Conservation (phyloP, 768 basidiomycete genomes). For the Trametes gibbosa region DNA sequence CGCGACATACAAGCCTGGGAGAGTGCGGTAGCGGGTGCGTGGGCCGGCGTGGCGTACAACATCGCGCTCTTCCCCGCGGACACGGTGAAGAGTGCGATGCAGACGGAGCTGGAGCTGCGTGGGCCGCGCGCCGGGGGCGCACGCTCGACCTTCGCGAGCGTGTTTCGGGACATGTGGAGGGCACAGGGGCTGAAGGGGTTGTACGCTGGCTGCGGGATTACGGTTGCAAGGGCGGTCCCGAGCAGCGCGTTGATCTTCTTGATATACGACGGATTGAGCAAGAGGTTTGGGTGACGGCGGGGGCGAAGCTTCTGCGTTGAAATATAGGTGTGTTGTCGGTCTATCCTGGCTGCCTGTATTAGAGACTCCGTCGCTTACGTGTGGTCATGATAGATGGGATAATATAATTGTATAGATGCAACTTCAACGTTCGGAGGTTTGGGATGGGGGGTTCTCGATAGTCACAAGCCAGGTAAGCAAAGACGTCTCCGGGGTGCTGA, state of each 20-base stretch:
- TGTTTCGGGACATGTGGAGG: slow-evolving; percentile 66
- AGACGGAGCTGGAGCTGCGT: slow-evolving; percentile 87
- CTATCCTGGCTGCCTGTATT: too few species aligned
- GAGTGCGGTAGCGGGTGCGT: slow-evolving; percentile 81
- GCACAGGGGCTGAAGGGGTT: slow-evolving; percentile 78
- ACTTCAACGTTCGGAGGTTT: too few species aligned
- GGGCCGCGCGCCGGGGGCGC: slow-evolving; percentile 38
- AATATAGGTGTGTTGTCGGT: too few species aligned
- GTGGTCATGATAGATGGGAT: too few species aligned
- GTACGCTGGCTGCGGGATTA: slow-evolving; percentile 93
- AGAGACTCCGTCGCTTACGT: too few species aligned
- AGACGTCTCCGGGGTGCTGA: too few species aligned
- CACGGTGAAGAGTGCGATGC: slow-evolving; percentile 90
- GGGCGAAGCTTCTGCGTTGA: background rate
- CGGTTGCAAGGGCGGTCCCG: slow-evolving; percentile 79
- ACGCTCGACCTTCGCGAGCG: slow-evolving; percentile 51
- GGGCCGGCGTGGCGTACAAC: slow-evolving; percentile 83
- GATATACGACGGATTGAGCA: slow-evolving; percentile 79
- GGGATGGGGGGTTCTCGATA: too few species aligned
- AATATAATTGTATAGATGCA: too few species aligned
- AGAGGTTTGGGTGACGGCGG: slow-evolving; percentile 42
- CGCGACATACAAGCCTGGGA: slow-evolving; percentile 56
- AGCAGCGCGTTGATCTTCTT: slow-evolving; percentile 92
- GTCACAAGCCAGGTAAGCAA: too few species aligned
- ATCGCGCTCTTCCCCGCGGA: slow-evolving; percentile 94